These are phyloP conservation scores for Daldinia sp. DNA, from an alignment of 2,329 filamentous ascomycete genomes.

Conservation along the genomic window DNA sequence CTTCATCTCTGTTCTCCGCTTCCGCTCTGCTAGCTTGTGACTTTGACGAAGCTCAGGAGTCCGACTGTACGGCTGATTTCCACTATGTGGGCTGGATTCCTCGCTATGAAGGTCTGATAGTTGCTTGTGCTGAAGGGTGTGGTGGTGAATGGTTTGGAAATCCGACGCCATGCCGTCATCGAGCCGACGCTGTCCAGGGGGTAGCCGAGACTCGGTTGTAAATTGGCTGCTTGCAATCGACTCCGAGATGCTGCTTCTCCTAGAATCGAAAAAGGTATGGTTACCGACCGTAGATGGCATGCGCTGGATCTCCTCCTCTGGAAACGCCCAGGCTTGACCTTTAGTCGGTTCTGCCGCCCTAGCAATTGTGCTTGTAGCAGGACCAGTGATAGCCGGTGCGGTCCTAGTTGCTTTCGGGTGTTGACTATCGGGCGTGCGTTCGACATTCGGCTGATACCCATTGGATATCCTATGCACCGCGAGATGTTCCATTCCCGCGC, in stretches of 20 bases:
- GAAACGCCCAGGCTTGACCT: conserved; percentile 86
- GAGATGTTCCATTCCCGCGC: conserved; percentile 63
- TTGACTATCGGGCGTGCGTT: conserved; percentile 66
- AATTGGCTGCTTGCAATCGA: conserved; percentile 85
- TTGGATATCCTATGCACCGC: conserved; percentile 72
- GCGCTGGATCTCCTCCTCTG: conserved; percentile 74
- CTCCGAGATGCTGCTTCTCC: conserved; percentile 80
- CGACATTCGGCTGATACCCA: conserved; percentile 71
- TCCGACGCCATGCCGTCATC: conserved; percentile 68
- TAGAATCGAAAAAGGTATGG: conserved; percentile 70
- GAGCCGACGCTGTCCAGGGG: conserved; percentile 77
- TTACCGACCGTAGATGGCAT: conserved; percentile 60
- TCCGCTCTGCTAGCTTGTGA: conserved; percentile 87
- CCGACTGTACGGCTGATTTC: conserved; percentile 81
- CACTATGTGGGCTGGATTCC: conserved; percentile 63
- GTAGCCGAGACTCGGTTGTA: conserved; percentile 78
- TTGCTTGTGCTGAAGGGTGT: conserved; percentile 80
- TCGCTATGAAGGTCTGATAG: conserved; percentile 74
- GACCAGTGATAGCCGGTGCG: conserved; percentile 82
- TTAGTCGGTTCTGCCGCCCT: conserved; percentile 83
- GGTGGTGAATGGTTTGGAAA: conserved; percentile 73
- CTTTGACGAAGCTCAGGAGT: conserved; percentile 85
- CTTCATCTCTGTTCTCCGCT: conserved; percentile 89
- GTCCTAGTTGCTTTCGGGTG: conserved; percentile 68
- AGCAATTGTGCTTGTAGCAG: conserved; percentile 72